Evolutionary conservation across 2,329 filamentous ascomycete genomes (phyloP).

Genomic region (Thermochaetoides dissita): DNA sequence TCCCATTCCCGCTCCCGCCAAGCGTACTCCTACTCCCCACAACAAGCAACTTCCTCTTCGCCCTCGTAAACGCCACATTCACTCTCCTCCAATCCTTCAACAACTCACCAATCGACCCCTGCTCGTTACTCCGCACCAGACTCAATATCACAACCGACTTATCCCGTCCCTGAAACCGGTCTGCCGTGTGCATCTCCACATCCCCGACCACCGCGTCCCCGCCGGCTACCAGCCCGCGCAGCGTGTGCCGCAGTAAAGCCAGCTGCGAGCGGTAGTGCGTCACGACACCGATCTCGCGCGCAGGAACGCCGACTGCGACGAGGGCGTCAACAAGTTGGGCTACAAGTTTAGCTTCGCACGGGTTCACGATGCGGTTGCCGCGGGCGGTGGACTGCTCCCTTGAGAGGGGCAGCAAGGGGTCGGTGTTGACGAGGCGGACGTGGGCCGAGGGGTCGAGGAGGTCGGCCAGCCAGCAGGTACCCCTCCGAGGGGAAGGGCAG

Average conservation of each 20-base stretch:
- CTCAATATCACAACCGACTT: constrained; percentile 84
- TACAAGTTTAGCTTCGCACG: constrained; percentile 64
- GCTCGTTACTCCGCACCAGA: constrained; percentile 76
- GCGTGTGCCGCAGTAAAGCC: constrained; percentile 60
- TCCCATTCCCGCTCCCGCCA: constrained; percentile 37
- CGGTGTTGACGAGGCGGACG: constrained; percentile 82
- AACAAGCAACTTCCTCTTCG: constrained; percentile 81
- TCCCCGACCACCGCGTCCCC: neutral
- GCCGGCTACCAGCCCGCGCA: constrained; percentile 30
- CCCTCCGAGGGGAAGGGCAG: constrained; percentile 37
- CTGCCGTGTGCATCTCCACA: constrained; percentile 91
- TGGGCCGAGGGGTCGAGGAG: constrained; percentile 56
- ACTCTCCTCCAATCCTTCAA: constrained; percentile 84
- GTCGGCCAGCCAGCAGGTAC: constrained; percentile 62
- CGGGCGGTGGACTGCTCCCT: constrained; percentile 51
- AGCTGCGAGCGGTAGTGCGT: constrained; percentile 94
- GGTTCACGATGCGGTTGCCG: constrained; percentile 79
- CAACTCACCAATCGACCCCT: constrained; percentile 72
- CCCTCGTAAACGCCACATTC: constrained; percentile 89
- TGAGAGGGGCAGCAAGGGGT: constrained; percentile 52
- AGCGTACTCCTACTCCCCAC: constrained; percentile 72
- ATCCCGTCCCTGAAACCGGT: constrained; percentile 91
- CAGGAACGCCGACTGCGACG: constrained; percentile 59
- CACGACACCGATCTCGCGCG: constrained; percentile 77
- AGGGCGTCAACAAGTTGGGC: constrained; percentile 70